Evolutionary conservation across 1,139 yeast species (phyloP).

Genomic region (Eremothecium sinecaudum): DNA sequence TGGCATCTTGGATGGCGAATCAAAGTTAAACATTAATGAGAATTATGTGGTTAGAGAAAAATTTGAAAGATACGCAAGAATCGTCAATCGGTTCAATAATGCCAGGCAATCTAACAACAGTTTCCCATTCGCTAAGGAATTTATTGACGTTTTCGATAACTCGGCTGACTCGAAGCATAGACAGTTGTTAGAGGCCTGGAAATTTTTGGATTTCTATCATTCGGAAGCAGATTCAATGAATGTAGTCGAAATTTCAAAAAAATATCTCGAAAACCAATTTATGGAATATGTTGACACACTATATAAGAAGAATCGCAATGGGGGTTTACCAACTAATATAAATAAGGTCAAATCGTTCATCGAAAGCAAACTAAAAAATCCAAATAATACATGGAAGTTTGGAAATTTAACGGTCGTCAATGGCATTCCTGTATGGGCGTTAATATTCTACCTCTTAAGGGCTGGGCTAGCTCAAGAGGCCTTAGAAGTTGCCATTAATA

Average conservation of each 20-base stretch:
- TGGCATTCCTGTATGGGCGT: conserved; percentile 87
- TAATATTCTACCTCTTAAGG: conserved; percentile 72
- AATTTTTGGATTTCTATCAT: conserved; percentile 36
- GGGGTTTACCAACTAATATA: conserved; percentile 60
- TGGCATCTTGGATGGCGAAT: conserved; percentile 29
- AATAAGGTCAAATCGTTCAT: conserved; percentile 65
- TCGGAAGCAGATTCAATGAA: conserved; percentile 14
- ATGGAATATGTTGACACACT: conserved; percentile 63
- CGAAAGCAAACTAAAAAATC: conserved; percentile 39
- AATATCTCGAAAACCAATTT: conserved; percentile 67
- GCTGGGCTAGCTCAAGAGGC: conserved; percentile 80
- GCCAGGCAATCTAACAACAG: conserved; percentile 44
- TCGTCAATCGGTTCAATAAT: conserved; percentile 61
- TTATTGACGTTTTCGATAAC: conserved; percentile 28
- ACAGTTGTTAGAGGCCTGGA: conserved; percentile 59
- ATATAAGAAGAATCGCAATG: conserved; percentile 52
- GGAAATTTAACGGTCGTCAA: conserved; percentile 54
- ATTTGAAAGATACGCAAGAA: conserved; percentile 65
- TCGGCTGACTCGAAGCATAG: conserved; percentile 47
- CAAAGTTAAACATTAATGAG: conserved; percentile 35
- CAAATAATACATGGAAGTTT: conserved; percentile 41
- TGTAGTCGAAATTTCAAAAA: conserved; percentile 49
- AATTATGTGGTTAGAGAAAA: conserved; percentile 40
- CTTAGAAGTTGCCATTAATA: conserved; percentile 44
- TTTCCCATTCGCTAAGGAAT: conserved; percentile 30